Evolutionary conservation across 1,284 basidiomycete species (phyloP), one percentile per base, ranked within the genome.

Genomic region (Polyporus tsugae): DNA sequence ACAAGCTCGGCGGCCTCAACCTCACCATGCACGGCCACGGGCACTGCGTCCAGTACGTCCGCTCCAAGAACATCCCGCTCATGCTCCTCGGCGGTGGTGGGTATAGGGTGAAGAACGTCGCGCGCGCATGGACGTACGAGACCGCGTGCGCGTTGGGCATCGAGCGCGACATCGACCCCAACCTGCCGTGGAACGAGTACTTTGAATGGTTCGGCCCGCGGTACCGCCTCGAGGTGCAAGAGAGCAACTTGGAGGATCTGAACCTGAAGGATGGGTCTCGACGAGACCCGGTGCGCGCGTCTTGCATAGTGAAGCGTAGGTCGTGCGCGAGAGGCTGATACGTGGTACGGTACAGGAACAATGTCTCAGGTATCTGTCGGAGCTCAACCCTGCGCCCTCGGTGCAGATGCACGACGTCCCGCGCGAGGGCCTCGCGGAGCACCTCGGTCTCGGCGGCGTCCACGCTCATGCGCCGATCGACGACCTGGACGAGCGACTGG

Each of bases 191-290:
- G 89, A 98, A 95, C 80, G 93, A 97, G 75, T 98, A 96, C 80
- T 95, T 98, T 78, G 97, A 99, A 79, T 99, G 97, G 91, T 99
- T 97, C 80, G 97, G 97, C 0, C 98, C 98, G 15, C 87, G 96
- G 67, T 99, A 97, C 82, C 89, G 97, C 74, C 86, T 99, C 38
- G 96, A 98, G 76, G 97, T 99, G 2, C 87, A 91, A 11, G 87
- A 87, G 68, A 99, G 93, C 73, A 98, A 98, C 77, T 95, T 98
- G 91, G 96, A 98, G 71, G 96, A 99, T 78, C 82, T 95, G 76
- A 99, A 99, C 79, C 81, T 93, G 65, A 89, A 89, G 73, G 92
- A 96, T 75, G 87, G 86, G 0, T 95, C 95, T 99, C 25, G 92
- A 98, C 68, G 87, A 87, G 69, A 91, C 98, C 63, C 89, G 91